Percentiles rank a stretch among this genome's conserved stretches.
Evolutionary conservation across 2,329 filamentous ascomycete genomes (phyloP).

Genomic region (Sphaerulina vaccinii): DNA sequence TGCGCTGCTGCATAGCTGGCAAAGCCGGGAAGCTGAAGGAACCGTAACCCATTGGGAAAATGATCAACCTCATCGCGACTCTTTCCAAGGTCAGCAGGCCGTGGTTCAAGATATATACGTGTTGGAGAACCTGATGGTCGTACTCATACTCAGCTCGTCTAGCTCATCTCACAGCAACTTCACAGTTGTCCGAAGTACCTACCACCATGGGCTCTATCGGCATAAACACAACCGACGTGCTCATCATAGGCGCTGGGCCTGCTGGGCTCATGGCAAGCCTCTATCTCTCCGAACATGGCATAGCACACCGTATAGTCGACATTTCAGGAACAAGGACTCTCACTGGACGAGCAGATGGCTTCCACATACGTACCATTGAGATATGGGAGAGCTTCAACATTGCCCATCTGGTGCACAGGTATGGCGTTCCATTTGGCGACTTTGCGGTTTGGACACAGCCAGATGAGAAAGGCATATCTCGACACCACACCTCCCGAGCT

Average conservation of each 20-base stretch:
- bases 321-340: conserved; percentile 23
- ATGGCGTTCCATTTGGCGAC: conserved; percentile 35
- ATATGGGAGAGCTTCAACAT: conserved; percentile 72
- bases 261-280: conserved; percentile 49
- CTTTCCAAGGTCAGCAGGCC: too few relatives aligned
- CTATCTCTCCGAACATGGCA: conserved; percentile 49
- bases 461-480: conserved; percentile 43
- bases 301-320: conserved; percentile 49
- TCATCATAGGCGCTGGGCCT: conserved; percentile 54
- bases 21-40: too few relatives aligned
- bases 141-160: too few relatives aligned
- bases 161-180: too few relatives aligned
- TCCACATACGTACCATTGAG: conserved; percentile 66
- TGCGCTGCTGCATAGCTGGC: too few relatives aligned
- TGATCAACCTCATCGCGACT: too few relatives aligned
- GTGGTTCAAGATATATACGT: too few relatives aligned
- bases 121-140: too few relatives aligned
- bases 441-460: conserved; percentile 30
- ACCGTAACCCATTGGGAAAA: too few relatives aligned
- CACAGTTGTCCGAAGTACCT: too few relatives aligned
- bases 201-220: neutral
- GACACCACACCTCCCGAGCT: neutral
- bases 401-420: conserved; percentile 60
- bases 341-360: conserved; percentile 50
- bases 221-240: conserved; percentile 37